phyloP scores from a whole-genome alignment of 2,329 filamentous ascomycete species.

The Leptographium wingfieldii region DNA sequence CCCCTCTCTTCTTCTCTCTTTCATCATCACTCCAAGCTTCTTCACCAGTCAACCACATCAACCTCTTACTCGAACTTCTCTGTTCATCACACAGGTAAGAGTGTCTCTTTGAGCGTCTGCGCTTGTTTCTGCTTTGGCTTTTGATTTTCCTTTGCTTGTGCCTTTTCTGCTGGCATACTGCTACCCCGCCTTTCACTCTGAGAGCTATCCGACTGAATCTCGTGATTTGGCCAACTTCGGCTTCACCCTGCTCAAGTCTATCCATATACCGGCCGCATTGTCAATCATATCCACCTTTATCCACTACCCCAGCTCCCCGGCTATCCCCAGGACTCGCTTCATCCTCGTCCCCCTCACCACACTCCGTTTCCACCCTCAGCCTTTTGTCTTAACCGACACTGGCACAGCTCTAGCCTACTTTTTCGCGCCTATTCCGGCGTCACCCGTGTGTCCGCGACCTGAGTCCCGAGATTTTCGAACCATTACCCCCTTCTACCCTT shows the following conservation, averaged over 20 bases:
- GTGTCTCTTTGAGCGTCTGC: too few species aligned
- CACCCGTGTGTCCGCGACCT: constrained; percentile 5
- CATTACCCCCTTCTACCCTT: background rate
- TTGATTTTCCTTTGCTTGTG: too few species aligned
- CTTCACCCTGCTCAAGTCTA: background rate
- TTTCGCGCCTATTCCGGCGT: constrained; percentile 10
- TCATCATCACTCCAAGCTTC: background rate
- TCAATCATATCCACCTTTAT: background rate
- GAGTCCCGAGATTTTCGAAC: constrained; percentile 4
- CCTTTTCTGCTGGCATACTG: background rate
- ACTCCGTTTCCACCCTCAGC: background rate
- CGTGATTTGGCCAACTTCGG: background rate
- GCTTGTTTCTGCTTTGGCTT: too few species aligned
- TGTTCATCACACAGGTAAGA: background rate
- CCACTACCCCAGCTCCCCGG: background rate
- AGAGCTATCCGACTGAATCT: background rate
- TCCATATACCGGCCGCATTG: background rate
- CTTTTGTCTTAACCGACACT: constrained; percentile 3
- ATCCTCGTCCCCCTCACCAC: background rate
- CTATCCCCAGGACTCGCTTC: background rate
- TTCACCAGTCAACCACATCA: background rate
- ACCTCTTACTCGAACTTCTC: background rate
- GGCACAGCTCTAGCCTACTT: constrained; percentile 1
- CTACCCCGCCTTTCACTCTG: background rate
- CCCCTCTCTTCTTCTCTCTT: background rate